Evolutionary conservation across 169 alveolate genomes (phyloP), one percentile per base, ranked within the genome.

Genomic region (Plasmodium coatneyi): DNA sequence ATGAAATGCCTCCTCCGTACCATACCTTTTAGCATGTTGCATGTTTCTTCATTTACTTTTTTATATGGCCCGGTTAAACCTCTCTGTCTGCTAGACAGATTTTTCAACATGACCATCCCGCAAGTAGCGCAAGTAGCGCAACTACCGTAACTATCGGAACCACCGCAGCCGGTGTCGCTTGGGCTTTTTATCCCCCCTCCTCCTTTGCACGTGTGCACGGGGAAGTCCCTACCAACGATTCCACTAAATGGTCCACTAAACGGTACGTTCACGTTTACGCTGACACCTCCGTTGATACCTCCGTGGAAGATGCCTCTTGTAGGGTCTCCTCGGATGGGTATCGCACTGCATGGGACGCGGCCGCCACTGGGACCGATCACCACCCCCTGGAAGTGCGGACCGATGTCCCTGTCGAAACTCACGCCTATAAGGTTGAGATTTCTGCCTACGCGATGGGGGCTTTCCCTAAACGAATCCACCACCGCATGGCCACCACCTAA

Each of bases 61-160:
- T 86, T 86, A 32, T 43, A 39, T 30, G 93, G 80, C 32, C 36
- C 84, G 1, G 32, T 74, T 32, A n/a, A 2, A n/a, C 60, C 86
- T 74, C 43, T 86, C 9, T 54, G 36, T 16, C 66, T 70, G 46
- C 19, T 86, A 0, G 54, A 34, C 34, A 76, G 30, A 4, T 86
- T 28, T 76, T 86, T 86, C 79, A 86, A 12, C 1, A 28, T 22
- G 25, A 28, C 28, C 80, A 74, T 86, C 16, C 70, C 80, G 25
- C 60, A 49, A 1, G 25, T 22, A 5, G 5, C n/a, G n/a, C 56
- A 43, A 43, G 3, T 9, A 0, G 25, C 66, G 14, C 52, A 60
- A 9, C 22, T 36, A 10, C 22, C 25, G 16, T 3, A n/a, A 7
- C 32, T 16, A 0, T 0, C 10, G 41, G 3, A 19, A 16, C n/a